phyloP scores from a whole-genome alignment of 192 early-diverging fungal genomes.

The Backusella sp. region DNA sequence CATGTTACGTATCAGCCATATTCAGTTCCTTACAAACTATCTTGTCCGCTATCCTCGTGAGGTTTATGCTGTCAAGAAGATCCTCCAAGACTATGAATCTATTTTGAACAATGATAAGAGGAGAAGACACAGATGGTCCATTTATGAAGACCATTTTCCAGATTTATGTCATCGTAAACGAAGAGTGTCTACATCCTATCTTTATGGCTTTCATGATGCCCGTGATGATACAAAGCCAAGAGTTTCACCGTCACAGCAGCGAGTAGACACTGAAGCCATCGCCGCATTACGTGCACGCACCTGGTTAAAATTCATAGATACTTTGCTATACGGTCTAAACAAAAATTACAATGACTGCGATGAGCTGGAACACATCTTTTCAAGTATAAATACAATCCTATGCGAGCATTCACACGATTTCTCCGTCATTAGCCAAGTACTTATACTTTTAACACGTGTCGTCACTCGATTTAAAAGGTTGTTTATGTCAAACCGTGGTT shows the following conservation, averaged over 20 bases:
- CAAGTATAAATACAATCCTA: constrained; percentile 50
- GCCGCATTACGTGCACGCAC: constrained; percentile 50
- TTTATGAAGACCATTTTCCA: constrained; percentile 40
- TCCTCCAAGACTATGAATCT: constrained; percentile 42
- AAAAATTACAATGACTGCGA: constrained; percentile 46
- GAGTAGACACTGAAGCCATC: constrained; percentile 24
- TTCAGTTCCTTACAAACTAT: constrained; percentile 56
- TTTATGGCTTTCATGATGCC: background rate
- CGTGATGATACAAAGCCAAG: background rate
- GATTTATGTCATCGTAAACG: constrained; percentile 25
- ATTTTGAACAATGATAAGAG: constrained; percentile 10
- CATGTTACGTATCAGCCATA: constrained; percentile 52
- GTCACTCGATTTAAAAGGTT: constrained; percentile 47
- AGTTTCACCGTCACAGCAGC: background rate
- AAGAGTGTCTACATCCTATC: background rate
- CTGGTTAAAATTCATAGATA: constrained; percentile 52
- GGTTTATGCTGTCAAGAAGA: constrained; percentile 48
- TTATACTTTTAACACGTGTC: constrained; percentile 47
- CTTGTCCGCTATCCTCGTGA: constrained; percentile 49
- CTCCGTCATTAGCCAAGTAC: constrained; percentile 47
- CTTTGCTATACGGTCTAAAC: constrained; percentile 48
- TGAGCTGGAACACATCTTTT: constrained; percentile 47
- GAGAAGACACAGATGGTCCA: background rate
- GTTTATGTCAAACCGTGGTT: constrained; percentile 52
- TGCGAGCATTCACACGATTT: constrained; percentile 47